phyloP scores from a whole-genome alignment of 2,329 filamentous ascomycete genomes.

The Aureobasidium sp. region DNA sequence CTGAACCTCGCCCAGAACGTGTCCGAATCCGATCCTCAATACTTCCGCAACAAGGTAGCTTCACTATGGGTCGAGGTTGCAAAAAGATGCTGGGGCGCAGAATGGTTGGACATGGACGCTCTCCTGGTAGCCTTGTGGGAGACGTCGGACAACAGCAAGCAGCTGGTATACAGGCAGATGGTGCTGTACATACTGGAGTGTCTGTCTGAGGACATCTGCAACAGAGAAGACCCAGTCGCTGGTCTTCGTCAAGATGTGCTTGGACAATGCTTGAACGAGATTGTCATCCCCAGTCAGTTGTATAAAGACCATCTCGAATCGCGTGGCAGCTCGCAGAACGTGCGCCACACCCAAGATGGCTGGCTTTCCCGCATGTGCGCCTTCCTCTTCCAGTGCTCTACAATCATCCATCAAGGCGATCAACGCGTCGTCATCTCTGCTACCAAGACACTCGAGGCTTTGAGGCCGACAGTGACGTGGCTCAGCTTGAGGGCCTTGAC shows the following conservation, averaged over 20 bases:
- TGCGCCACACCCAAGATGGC: conserved; percentile 74
- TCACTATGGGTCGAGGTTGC: conserved; percentile 93
- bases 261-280: conserved; percentile 85
- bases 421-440: conserved; percentile 63
- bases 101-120: conserved; percentile 93
- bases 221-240: conserved; percentile 79
- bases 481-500: conserved; percentile 75
- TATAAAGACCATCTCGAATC: conserved; percentile 61
- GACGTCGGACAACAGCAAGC: conserved; percentile 26
- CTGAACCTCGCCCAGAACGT: conserved; percentile 69
- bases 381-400: conserved; percentile 13
- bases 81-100: conserved; percentile 80
- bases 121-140: conserved; percentile 75
- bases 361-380: conserved; percentile 62
- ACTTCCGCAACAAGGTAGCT: conserved; percentile 86
- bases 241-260: conserved; percentile 75
- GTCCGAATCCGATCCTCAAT: conserved; percentile 65
- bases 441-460: conserved; percentile 67
- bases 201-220: conserved; percentile 89
- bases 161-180: conserved; percentile 67
- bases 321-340: conserved; percentile 59
- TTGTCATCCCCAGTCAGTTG: conserved; percentile 75
- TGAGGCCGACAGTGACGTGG: conserved; percentile 79
- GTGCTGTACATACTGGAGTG: conserved; percentile 85
- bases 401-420: conserved; percentile 33